Conservation (phyloP, 441 rosid species). For the Corymbia citriodora region DNA sequence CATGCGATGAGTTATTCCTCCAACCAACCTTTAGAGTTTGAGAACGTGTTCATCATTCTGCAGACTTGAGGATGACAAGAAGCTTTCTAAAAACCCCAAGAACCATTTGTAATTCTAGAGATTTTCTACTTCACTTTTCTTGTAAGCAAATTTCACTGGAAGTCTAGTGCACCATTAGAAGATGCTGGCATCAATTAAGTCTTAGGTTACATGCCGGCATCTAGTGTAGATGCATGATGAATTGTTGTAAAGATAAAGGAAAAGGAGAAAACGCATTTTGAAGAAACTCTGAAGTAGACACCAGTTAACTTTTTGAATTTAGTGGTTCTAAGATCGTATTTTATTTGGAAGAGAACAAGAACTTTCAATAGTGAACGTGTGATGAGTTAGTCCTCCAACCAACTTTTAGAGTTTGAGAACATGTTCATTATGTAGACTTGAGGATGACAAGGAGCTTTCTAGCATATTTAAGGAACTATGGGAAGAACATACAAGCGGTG, state of each 20-base stretch:
- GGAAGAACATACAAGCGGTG: constrained; percentile 93
- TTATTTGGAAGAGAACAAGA: neutral
- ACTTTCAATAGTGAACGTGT: neutral
- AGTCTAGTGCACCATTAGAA: neutral
- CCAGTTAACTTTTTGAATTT: neutral
- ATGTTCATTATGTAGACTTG: constrained; percentile 56
- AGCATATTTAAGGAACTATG: constrained; percentile 89
- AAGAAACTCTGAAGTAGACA: neutral
- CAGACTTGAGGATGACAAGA: too few relatives aligned
- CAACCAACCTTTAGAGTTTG: neutral
- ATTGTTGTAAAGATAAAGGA: neutral
- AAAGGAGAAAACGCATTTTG: neutral
- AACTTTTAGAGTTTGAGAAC: neutral
- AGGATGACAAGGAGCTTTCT: constrained; percentile 81
- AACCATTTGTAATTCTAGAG: too few relatives aligned
- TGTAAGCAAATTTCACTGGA: too few relatives aligned
- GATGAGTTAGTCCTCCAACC: neutral
- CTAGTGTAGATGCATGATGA: neutral
- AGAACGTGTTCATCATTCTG: neutral
- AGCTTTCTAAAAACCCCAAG: too few relatives aligned
- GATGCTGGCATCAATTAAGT: neutral
- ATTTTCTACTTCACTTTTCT: too few relatives aligned
- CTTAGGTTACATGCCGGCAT: neutral
- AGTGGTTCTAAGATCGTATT: neutral
- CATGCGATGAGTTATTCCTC: neutral